Percentiles rank a stretch among this genome's conserved stretches.
Evolutionary conservation across 176 grass and related monocot species (phyloP).

Genomic region (Oryza meyeriana): DNA sequence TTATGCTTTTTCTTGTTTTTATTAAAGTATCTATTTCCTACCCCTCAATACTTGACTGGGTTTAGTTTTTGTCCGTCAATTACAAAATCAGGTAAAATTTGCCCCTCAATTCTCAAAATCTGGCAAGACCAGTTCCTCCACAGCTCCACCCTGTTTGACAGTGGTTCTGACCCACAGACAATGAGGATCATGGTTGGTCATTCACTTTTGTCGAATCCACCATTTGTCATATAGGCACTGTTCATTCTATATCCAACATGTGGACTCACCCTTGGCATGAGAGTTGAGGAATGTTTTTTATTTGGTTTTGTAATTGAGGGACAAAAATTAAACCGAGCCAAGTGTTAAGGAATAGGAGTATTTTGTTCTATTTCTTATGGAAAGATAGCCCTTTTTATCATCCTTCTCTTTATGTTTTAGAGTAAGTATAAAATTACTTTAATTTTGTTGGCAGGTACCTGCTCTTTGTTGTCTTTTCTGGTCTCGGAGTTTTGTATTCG

Average conservation of each 20-base stretch:
- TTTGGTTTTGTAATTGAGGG: not conserved
- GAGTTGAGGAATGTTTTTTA: not conserved
- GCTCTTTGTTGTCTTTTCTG: conserved; percentile 24
- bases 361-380: not conserved
- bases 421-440: not conserved
- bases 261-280: not conserved
- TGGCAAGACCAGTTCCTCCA: not conserved
- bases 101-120: not conserved
- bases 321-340: not conserved
- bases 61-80: not conserved
- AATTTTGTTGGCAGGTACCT: conserved; percentile 3
- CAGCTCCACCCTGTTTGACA: not conserved
- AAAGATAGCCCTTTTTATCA: not conserved
- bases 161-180: not conserved
- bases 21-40: not conserved
- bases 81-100: not conserved
- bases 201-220: not conserved
- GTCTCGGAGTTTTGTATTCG: conserved; percentile 10
- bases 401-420: not conserved
- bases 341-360: not conserved
- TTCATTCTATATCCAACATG: not conserved
- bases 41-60: not conserved
- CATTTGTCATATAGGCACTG: not conserved
- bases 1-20: not conserved
- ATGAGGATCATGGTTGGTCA: not conserved